A percentile compares a stretch with the other conserved stretches of the same genome.
Conservation (phyloP, 169 alveolate species). For the Babesia ovata region DNA sequence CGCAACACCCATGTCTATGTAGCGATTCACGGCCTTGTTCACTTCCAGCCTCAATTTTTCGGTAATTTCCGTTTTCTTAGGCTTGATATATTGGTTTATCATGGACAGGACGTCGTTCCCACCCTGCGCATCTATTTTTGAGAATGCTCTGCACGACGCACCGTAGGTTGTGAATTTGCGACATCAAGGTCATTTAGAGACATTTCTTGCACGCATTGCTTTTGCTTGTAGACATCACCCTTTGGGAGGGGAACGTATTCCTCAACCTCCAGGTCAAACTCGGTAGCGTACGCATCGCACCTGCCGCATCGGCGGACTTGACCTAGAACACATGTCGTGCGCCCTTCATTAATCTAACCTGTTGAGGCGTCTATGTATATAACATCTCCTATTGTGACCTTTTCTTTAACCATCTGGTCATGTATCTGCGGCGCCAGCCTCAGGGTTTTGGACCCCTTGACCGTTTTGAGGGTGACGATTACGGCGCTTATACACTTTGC, state of each 20-base stretch:
- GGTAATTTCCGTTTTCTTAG: constrained; percentile 99
- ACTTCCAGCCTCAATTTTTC: constrained; percentile 98
- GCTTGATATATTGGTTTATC: constrained; percentile 95
- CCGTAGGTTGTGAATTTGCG: constrained; percentile 98
- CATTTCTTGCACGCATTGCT: constrained; percentile 98
- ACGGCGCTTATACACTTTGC: constrained; percentile 92
- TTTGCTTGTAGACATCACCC: constrained; percentile 99
- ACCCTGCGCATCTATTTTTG: constrained; percentile 72
- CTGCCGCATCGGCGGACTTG: constrained; percentile 97
- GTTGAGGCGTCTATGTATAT: constrained; percentile 96
- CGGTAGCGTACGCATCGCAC: constrained; percentile 96
- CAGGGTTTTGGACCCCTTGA: constrained; percentile 96
- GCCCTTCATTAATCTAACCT: constrained; percentile 77
- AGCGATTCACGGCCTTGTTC: constrained; percentile 97
- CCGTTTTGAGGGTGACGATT: constrained; percentile 92
- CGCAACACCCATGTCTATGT: constrained; percentile 97
- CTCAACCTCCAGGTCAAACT: constrained; percentile 98
- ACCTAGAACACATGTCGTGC: constrained; percentile 14
- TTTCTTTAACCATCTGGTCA: constrained; percentile 96
- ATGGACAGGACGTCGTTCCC: constrained; percentile 96
- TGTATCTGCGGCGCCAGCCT: constrained; percentile 97
- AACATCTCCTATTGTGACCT: constrained; percentile 96
- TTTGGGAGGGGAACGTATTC: constrained; percentile 99
- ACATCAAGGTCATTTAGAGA: constrained; percentile 99
- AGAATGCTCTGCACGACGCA: background rate